Base-by-base conservation (phyloP, 371 early-diverging fungal species). In the Mucor plumbeus region DNA sequence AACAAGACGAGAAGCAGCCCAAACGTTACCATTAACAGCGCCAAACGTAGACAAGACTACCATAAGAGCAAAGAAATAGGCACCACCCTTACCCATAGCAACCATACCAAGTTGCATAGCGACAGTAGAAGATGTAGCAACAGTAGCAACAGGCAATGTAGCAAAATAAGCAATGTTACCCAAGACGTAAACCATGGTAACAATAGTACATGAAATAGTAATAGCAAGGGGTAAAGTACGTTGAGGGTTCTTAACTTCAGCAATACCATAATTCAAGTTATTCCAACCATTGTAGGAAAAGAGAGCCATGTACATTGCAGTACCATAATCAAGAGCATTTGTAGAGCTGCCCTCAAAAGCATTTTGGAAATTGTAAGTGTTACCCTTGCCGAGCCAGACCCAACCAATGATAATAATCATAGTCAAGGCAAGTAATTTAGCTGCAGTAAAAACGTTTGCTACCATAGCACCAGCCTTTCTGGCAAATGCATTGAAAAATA, bases 271-370 rank as follows among this genome's bases (percentile, higher is more conserved):
- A 64, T 90, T 90, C 35, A 90, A 72, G 67, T 85, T 87, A 62
- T 86, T 88, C 79, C 87, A 87, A 13, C 79, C 79, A 61, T 87
- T 87, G 57, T 84, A 88, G 1, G 87, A 86, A 76, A 87, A 88
- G n/a, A 90, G 70, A 10, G 87, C 88, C 57, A 82, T 73, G 56
- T 85, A 85, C 65, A 90, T 77, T 3, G 88, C 88, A 8, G 85
- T 75, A 38, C 87, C 86, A 68, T 87, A 87, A 38, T 81, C 75
- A 7, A 86, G 83, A 21, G 81, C 77, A 66, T 77, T 83, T 5
- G 68, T 71, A 6, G 82, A 80, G 40, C 77, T 74, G 8, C 75
- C 69, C 5, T 39, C 66, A 64, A 85, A 82, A 0, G 75, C 72
- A 35, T 75, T 61, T 48, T 81, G 64, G 48, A 82, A 84, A 33